phyloP scores from a whole-genome alignment of 768 basidiomycete species.

The Boletus rufocinnamomeus region DNA sequence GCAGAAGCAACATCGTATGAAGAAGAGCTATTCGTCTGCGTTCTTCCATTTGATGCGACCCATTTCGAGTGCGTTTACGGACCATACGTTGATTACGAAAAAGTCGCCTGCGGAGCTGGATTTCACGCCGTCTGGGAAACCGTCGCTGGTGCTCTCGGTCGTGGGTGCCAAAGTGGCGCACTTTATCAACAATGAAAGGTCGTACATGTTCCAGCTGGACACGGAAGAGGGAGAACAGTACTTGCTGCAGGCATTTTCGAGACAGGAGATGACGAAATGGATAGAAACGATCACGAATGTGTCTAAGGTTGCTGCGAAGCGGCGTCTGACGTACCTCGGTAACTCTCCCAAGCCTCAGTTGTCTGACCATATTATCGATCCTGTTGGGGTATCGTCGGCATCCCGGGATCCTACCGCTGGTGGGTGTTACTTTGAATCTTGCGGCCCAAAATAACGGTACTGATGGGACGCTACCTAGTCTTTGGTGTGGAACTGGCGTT shows the following conservation, averaged over 20 bases:
- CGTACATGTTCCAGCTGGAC: constrained; percentile 79
- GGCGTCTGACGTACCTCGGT: constrained; percentile 79
- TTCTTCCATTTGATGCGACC: constrained; percentile 89
- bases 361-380: constrained; percentile 71
- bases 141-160: constrained; percentile 71
- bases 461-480: constrained; percentile 39
- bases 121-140: constrained; percentile 71
- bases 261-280: constrained; percentile 76
- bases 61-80: constrained; percentile 81
- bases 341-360: constrained; percentile 72
- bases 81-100: constrained; percentile 51
- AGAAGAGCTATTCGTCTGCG: constrained; percentile 82
- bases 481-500: constrained; percentile 78
- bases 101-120: constrained; percentile 74
- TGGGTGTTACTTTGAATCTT: constrained; percentile 35
- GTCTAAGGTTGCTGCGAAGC: constrained; percentile 71
- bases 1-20: constrained; percentile 81
- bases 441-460: neutral
- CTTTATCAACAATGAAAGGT: constrained; percentile 78
- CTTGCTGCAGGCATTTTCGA: constrained; percentile 70
- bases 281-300: constrained; percentile 71
- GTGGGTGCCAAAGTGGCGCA: constrained; percentile 69
- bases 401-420: constrained; percentile 78
- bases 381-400: constrained; percentile 46
- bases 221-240: constrained; percentile 89